These are phyloP conservation scores for Eimeria acervulina DNA, from an alignment of 169 alveolate genomes.

Conservation along the genomic window DNA sequence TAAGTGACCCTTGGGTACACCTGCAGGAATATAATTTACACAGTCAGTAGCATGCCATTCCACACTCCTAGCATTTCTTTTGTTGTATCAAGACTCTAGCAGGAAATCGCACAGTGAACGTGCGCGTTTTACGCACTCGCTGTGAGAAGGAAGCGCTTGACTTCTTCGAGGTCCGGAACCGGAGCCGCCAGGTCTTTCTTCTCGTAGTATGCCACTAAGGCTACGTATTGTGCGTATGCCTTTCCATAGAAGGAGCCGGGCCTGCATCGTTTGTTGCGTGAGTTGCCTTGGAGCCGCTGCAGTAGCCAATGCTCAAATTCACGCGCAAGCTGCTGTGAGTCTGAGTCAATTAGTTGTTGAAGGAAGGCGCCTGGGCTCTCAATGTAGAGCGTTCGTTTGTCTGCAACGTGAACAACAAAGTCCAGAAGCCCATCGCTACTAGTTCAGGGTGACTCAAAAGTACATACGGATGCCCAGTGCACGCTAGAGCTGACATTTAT, in stretches of 20 bases:
- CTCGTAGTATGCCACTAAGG: slow-evolving; percentile 41
- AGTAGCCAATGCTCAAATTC: slow-evolving; percentile 60
- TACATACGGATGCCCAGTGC: background rate
- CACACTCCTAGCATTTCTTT: background rate
- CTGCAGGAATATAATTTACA: background rate
- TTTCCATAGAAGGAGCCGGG: slow-evolving; percentile 61
- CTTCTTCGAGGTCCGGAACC: slow-evolving; percentile 66
- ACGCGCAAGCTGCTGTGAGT: background rate
- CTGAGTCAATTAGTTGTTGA: slow-evolving; percentile 10
- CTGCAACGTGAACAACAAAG: background rate
- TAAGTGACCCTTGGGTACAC: slow-evolving; percentile 55
- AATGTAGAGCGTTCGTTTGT: slow-evolving; percentile 51
- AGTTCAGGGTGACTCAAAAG: background rate
- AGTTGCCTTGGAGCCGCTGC: slow-evolving; percentile 69
- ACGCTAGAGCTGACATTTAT: background rate
- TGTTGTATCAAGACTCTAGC: background rate
- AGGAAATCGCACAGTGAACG: background rate
- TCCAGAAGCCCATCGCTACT: background rate
- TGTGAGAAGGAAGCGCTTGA: slow-evolving; percentile 62
- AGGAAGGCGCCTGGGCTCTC: slow-evolving; percentile 78
- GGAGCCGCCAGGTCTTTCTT: slow-evolving; percentile 40
- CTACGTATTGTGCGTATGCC: slow-evolving; percentile 58
- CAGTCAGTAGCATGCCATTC: background rate
- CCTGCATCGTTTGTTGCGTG: slow-evolving; percentile 46
- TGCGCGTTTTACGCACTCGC: slow-evolving; percentile 1